Percentiles rank a stretch among this genome's conserved stretches.
These are phyloP conservation scores for Astraeus odoratus DNA, from an alignment of 768 basidiomycete species.

Conservation along the genomic window DNA sequence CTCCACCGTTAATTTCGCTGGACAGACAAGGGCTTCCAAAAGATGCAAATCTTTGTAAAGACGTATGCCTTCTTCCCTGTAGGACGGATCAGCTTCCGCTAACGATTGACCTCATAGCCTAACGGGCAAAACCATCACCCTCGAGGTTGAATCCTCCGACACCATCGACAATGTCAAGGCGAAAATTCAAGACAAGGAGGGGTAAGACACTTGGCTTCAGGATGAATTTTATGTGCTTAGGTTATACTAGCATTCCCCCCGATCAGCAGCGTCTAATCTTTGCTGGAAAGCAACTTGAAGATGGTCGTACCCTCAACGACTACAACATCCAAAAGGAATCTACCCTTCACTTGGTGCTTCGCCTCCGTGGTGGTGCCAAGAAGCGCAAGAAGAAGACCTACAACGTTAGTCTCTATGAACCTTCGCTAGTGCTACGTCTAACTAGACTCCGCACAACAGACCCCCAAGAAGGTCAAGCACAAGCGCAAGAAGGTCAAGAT, in stretches of 20 bases:
- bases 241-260: slow-evolving; percentile 61
- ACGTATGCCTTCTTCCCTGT: too few species aligned
- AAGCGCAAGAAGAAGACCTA: slow-evolving; percentile 99
- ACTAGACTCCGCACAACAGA: slow-evolving; percentile 36
- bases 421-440: slow-evolving; percentile 1
- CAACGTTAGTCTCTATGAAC: slow-evolving; percentile 52
- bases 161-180: slow-evolving; percentile 98
- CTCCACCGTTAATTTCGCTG: slow-evolving; percentile 87
- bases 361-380: slow-evolving; percentile 98
- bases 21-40: slow-evolving; percentile 78
- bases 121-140: slow-evolving; percentile 98
- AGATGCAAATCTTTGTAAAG: slow-evolving; percentile 98
- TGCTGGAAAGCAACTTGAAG: slow-evolving; percentile 98
- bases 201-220: slow-evolving; percentile 38
- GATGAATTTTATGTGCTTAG: slow-evolving; percentile 3
- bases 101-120: slow-evolving; percentile 47
- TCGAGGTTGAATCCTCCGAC: slow-evolving; percentile 96
- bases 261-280: slow-evolving; percentile 99
- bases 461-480: slow-evolving; percentile 99
- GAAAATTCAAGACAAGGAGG: slow-evolving; percentile 97
- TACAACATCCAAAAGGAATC: slow-evolving; percentile 99
- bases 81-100: neutral
- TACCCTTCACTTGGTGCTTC: slow-evolving; percentile 93
- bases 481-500: slow-evolving; percentile 99
- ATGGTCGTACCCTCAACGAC: slow-evolving; percentile 91